Conservation (phyloP, 192 early-diverging fungal species). For the Coemansia nantahalensis region DNA sequence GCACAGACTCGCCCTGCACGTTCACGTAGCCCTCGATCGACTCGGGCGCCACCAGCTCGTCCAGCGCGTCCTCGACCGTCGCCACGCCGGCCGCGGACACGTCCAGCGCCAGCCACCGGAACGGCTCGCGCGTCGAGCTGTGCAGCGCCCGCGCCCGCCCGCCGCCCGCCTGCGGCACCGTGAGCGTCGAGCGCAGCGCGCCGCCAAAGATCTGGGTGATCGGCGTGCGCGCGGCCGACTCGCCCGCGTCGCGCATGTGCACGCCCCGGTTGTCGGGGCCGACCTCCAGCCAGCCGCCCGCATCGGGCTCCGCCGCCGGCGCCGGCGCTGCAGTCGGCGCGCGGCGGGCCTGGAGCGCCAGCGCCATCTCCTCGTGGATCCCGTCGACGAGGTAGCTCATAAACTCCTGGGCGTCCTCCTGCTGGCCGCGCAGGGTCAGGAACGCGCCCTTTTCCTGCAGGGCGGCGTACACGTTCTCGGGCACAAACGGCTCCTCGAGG, state of each 20-base stretch:
- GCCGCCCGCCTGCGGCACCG: slow-evolving; percentile 49
- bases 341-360: slow-evolving; percentile 14
- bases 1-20: slow-evolving; percentile 32
- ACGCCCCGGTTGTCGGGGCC: slow-evolving; percentile 70
- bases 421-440: slow-evolving; percentile 81
- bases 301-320: neutral
- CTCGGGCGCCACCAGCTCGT: slow-evolving; percentile 74
- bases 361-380: slow-evolving; percentile 85
- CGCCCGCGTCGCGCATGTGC: slow-evolving; percentile 56
- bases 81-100: slow-evolving; percentile 73
- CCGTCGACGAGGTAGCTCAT: slow-evolving; percentile 90
- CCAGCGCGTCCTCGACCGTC: slow-evolving; percentile 83
- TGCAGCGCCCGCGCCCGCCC: slow-evolving; percentile 61
- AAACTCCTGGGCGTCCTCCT: slow-evolving; percentile 98
- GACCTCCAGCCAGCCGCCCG: slow-evolving; percentile 89
- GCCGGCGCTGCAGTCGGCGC: neutral
- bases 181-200: slow-evolving; percentile 70
- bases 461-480: slow-evolving; percentile 92
- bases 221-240: slow-evolving; percentile 57
- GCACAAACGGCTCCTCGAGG: slow-evolving; percentile 78
- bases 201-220: slow-evolving; percentile 89
- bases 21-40: slow-evolving; percentile 74
- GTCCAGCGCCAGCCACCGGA: slow-evolving; percentile 83
- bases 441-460: slow-evolving; percentile 74
- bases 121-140: slow-evolving; percentile 86